Base-by-base conservation (phyloP, 1,139 yeast species). In the Yamadazyma dendronema region DNA sequence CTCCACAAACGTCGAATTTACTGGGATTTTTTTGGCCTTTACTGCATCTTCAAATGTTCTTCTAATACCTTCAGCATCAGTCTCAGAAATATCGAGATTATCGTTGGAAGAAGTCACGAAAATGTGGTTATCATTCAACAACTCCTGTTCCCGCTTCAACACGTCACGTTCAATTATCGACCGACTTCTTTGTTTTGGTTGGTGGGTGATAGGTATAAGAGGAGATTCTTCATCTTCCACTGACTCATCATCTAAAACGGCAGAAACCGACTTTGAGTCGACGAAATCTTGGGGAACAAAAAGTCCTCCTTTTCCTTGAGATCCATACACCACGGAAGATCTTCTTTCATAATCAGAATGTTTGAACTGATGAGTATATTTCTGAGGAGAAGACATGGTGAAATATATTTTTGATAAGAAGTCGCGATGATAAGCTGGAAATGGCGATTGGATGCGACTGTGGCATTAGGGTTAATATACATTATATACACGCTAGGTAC, bases 301-400 rank as follows among this genome's bases (percentile, higher is more conserved):
- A 8, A 77, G 56, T 0, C 81, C 81, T 7, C 75, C 72, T 46
- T 78, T 69, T 6, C 81, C 80, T 2, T 69, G 59, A 3, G 80
- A 72, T 1, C 80, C 81, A 39, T 65, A 74, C 0, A 75, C 75
- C 0, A 74, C 61, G 3, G 81, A 75, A 3, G 77, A 79, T 40
- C 81, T 57, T 47, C 81, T 60, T 46, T 72, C 65, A 3, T 69
- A 57, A 31, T 68, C 74, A 11, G 79, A 66, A 43, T 72, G 72
- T 8, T 62, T 66, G 53, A 76, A 77, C 43, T 67, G 74, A 43
- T 68, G 74, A 21, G 56, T 21, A 17, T 24, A 36, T 15, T 47
- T 4, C 27, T 17, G 28, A 14, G 35, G 13, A 25, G 35, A 22
- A 30, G 36, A 29, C 36, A 38, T 38, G 27, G 16, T 25, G 10